Evolutionary conservation across 495 filamentous ascomycete species (phyloP).

Genomic region (Rostrohypoxylon terebratum): DNA sequence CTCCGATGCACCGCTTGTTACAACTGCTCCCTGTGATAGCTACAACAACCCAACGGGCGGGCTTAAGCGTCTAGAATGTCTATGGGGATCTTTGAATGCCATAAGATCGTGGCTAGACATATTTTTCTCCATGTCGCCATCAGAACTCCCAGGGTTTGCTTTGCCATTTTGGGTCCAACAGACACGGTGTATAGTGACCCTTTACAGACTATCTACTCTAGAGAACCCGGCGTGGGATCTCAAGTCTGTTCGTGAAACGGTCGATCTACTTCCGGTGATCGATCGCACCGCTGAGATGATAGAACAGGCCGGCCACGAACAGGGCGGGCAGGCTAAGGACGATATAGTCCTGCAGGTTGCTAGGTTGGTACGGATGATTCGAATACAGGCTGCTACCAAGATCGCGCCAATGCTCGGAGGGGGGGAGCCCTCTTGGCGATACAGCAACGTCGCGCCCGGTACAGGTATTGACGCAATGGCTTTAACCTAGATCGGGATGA

Average conservation of each 20-base stretch:
- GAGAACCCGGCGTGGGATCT: conserved; percentile 58
- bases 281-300: conserved; percentile 48
- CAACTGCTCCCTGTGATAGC: conserved; percentile 14
- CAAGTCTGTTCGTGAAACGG: conserved; percentile 50
- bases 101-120: conserved; percentile 53
- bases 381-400: conserved; percentile 43
- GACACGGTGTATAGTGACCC: conserved; percentile 50
- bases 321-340: conserved; percentile 45
- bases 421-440: conserved; percentile 1
- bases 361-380: conserved; percentile 47
- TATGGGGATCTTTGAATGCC: conserved; percentile 53
- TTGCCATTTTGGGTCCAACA: conserved; percentile 57
- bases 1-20: conserved; percentile 30
- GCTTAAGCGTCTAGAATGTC: conserved; percentile 52
- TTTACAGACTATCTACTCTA: conserved; percentile 56
- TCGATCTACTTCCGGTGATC: conserved; percentile 49
- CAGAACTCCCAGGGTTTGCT: conserved; percentile 44
- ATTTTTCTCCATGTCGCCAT: conserved; percentile 49
- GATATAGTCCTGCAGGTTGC: conserved; percentile 47
- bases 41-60: conserved; percentile 29
- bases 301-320: conserved; percentile 45
- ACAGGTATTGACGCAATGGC: not conserved
- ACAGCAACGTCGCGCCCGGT: not conserved
- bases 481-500: not conserved
- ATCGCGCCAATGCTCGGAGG: conserved; percentile 9